A percentile compares a stretch with the other conserved stretches of the same genome.
phyloP scores from a whole-genome alignment of 1,284 basidiomycete genomes.

The Cronartium ribicola region DNA sequence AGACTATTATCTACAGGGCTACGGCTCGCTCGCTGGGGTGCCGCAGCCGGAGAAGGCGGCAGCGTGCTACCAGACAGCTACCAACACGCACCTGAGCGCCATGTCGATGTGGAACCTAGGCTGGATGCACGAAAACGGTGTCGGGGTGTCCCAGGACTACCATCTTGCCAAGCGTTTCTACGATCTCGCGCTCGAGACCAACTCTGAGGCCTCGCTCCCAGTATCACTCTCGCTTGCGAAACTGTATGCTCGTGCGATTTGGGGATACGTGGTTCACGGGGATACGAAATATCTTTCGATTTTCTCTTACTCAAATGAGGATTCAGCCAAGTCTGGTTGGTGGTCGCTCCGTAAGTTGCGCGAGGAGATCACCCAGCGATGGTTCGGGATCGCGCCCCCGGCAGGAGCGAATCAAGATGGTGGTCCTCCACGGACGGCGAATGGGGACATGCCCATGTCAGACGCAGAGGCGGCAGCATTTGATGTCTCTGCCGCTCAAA shows the following conservation, averaged over 20 bases:
- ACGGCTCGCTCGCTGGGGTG: constrained; percentile 64
- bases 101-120: constrained; percentile 98
- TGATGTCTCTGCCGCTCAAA: constrained; percentile 27
- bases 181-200: constrained; percentile 79
- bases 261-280: constrained; percentile 54
- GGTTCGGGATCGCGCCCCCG: constrained; percentile 38
- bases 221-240: constrained; percentile 75
- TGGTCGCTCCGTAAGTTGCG: constrained; percentile 34
- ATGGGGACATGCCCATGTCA: constrained; percentile 2
- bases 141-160: constrained; percentile 88
- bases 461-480: constrained; percentile 14
- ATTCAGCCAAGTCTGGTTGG: constrained; percentile 25
- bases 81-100: constrained; percentile 81
- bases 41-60: constrained; percentile 75
- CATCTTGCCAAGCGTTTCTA: constrained; percentile 95
- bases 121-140: constrained; percentile 97
- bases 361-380: constrained; percentile 34
- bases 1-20: constrained; percentile 87
- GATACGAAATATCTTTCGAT: constrained; percentile 35
- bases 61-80: constrained; percentile 82
- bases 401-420: constrained; percentile 23
- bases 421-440: not conserved
- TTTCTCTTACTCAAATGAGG: constrained; percentile 26
- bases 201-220: constrained; percentile 80
- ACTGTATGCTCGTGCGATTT: constrained; percentile 76